phyloP scores from a whole-genome alignment of 2,329 filamentous ascomycete genomes.

The Chaetomium globosum region DNA sequence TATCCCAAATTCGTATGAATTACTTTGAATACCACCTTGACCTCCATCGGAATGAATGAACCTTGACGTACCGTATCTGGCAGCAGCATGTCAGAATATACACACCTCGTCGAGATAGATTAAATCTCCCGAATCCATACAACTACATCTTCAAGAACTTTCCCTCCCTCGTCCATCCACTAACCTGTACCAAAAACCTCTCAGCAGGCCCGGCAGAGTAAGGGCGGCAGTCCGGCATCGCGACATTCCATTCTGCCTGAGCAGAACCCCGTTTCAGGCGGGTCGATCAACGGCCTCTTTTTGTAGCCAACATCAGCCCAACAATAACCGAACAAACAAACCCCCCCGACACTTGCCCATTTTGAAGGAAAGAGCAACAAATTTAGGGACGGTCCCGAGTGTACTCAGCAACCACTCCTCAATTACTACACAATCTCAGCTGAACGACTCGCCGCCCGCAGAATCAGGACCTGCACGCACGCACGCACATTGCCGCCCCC shows the following conservation, averaged over 20 bases:
- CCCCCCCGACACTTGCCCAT: not conserved
- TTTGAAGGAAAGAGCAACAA: not conserved
- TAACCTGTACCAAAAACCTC: not conserved
- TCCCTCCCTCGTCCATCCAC: not conserved
- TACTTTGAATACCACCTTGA: no score
- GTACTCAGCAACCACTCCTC: not conserved
- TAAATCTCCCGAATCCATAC: not conserved
- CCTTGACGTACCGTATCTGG: no score
- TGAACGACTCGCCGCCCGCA: not conserved
- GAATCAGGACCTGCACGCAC: not conserved
- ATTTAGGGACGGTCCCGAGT: not conserved
- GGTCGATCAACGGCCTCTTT: constrained; percentile 8
- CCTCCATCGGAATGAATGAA: no score
- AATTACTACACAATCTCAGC: not conserved
- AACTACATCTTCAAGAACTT: not conserved
- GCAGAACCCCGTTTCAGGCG: constrained; percentile 20
- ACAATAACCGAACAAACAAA: not conserved
- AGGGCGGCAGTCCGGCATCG: not conserved
- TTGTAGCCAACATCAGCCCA: not conserved
- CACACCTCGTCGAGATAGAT: not conserved
- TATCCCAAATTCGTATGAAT: no score
- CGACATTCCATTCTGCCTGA: constrained; percentile 19
- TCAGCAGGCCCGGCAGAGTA: not conserved
- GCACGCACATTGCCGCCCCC: not conserved
- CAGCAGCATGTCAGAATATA: not conserved